phyloP scores from a whole-genome alignment of 2,329 filamentous ascomycete species.

The Colletotrichum sp. region DNA sequence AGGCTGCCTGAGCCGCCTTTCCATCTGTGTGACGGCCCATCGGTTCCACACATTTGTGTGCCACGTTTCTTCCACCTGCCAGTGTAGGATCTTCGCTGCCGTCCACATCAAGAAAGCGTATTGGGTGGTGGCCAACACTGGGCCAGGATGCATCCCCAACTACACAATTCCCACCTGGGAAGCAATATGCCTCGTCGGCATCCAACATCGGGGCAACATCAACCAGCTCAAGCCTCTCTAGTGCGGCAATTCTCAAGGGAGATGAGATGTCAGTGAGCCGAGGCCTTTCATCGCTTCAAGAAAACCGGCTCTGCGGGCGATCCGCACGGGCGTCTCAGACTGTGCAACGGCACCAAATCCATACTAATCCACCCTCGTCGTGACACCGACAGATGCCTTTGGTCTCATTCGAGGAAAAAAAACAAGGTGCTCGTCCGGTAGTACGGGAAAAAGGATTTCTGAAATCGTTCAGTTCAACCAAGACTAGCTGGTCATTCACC shows the following conservation, averaged over 20 bases:
- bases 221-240: background rate
- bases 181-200: background rate
- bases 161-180: background rate
- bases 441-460: background rate
- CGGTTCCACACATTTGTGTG: slow-evolving; percentile 19
- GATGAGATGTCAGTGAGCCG: background rate
- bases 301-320: background rate
- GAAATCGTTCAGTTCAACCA: background rate
- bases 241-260: background rate
- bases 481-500: background rate
- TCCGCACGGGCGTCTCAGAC: background rate
- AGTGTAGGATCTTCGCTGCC: slow-evolving; percentile 16
- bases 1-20: slow-evolving; percentile 8
- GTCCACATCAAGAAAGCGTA: background rate
- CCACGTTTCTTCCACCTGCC: slow-evolving; percentile 21
- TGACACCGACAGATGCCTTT: background rate
- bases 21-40: slow-evolving; percentile 12
- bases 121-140: background rate
- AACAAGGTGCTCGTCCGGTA: background rate
- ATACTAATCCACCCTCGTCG: background rate
- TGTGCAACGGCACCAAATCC: background rate
- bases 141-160: background rate
- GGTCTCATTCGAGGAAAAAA: background rate
- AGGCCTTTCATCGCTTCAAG: background rate
- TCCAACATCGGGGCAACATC: background rate